Conservation (phyloP, 441 rosid species). For the Erodium trifolium region DNA sequence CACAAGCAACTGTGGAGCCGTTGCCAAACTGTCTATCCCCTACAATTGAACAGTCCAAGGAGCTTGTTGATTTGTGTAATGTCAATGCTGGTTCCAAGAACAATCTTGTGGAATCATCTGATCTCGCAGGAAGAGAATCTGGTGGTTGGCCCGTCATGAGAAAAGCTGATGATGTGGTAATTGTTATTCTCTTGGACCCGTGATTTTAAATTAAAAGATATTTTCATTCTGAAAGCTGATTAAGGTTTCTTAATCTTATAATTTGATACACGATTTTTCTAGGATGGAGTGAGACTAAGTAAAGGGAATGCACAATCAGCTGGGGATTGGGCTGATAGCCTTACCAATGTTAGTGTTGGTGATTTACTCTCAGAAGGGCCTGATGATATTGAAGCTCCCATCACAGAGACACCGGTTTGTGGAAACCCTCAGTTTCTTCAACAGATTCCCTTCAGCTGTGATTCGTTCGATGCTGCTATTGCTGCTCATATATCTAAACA, state of each 20-base stretch:
- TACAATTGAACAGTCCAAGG: constrained; percentile 27
- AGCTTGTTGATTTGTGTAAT: constrained; percentile 27
- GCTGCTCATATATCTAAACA: constrained; percentile 87
- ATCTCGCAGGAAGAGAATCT: constrained; percentile 26
- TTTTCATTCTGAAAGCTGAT: constrained; percentile 9
- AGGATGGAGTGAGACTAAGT: constrained; percentile 40
- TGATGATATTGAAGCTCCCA: constrained; percentile 33
- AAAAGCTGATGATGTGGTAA: constrained; percentile 39
- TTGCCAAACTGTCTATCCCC: constrained; percentile 26
- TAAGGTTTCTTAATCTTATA: neutral
- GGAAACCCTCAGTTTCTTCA: constrained; percentile 45
- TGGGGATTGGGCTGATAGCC: constrained; percentile 93
- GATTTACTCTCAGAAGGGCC: constrained; percentile 74
- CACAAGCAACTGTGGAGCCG: constrained; percentile 34
- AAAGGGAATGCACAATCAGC: constrained; percentile 34
- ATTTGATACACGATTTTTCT: constrained; percentile 8
- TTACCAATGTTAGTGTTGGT: constrained; percentile 83
- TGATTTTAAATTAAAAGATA: neutral
- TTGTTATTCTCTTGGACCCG: constrained; percentile 13
- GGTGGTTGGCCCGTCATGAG: constrained; percentile 21
- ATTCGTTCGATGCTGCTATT: constrained; percentile 95
- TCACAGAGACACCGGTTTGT: constrained; percentile 28
- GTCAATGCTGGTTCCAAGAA: constrained; percentile 19
- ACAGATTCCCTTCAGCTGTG: constrained; percentile 68
- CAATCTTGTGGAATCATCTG: constrained; percentile 23